Evolutionary conservation across 1,284 basidiomycete genomes (phyloP), one percentile per base, ranked within the genome.

Genomic region (Mycena citricolor): DNA sequence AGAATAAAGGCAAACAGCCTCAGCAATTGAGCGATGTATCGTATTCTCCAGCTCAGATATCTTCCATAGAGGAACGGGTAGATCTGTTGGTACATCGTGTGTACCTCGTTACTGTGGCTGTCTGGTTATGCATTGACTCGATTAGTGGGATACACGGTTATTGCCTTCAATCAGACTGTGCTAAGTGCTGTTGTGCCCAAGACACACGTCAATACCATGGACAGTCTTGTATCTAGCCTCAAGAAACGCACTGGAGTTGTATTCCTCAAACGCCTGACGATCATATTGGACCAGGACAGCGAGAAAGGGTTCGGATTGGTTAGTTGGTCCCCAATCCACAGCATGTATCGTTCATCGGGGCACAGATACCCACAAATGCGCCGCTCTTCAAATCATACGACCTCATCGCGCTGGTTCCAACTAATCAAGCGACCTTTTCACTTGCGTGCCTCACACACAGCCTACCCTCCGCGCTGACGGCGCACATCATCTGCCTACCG

Each of bases 221-320:
- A 81, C 41, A 59, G 60, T 4, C 60, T 90, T 2, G 57, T 86
- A 4, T 54, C 64, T 14, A 74, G 73, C 45, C 63, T 88, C 17
- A 74, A 73, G 51, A 65, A 68, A 22, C 70, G 85, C 35, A 59
- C 68, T 2, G 81, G 81, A 1, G 63, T 87, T 28, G 61, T 83
- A 2, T 78, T 75, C 51, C 63, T 90, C 37, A 87, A 84, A 57
- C 69, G 87, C 30, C 59, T 90, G 41, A 88, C 81, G 10, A 81
- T 90, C 30, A 67, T 83, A 4, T 67, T 90, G 10, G 83, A 89
- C 50, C 78, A 86, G 54, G 83, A 83, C 28, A 86, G 85, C 54
- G 88, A 90, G 59, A 88, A 87, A 59, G 86, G 86, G 0, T 88
- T 86, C 55, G 86, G 86, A 24, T 59, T 90, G 59, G 86, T 89